phyloP scores from a whole-genome alignment of 495 filamentous ascomycete species.

The Pyrenula aspistea region DNA sequence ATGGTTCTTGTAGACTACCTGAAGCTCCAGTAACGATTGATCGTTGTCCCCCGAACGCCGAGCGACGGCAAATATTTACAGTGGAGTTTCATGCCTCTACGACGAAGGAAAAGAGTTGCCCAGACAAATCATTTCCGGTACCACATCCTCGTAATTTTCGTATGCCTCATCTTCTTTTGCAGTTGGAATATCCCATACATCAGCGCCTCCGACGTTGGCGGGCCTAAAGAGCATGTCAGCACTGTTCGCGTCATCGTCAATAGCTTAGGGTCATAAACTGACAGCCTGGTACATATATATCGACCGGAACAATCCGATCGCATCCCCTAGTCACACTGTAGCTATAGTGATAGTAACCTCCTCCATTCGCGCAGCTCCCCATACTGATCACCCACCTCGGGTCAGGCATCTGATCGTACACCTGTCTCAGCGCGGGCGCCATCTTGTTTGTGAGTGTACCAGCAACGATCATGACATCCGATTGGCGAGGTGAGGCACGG shows the following conservation, averaged over 20 bases:
- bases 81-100: constrained; percentile 10
- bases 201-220: constrained; percentile 80
- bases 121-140: constrained; percentile 23
- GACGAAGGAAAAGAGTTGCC: background rate
- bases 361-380: constrained; percentile 91
- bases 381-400: constrained; percentile 90
- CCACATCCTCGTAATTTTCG: constrained; percentile 43
- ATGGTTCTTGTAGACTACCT: no score
- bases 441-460: constrained; percentile 97
- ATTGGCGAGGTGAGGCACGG: constrained; percentile 87
- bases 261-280: constrained; percentile 14
- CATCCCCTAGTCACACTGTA: constrained; percentile 88
- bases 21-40: no score
- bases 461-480: constrained; percentile 96
- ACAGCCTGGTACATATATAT: constrained; percentile 93
- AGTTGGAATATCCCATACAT: constrained; percentile 93
- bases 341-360: constrained; percentile 95
- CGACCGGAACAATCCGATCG: constrained; percentile 88
- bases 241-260: background rate
- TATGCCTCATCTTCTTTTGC: constrained; percentile 88
- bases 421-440: constrained; percentile 86
- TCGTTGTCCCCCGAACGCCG: background rate
- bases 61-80: constrained; percentile 8
- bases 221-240: constrained; percentile 30
- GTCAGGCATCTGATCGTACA: constrained; percentile 98